Evolutionary conservation across 2,329 filamentous ascomycete species (phyloP).

Genomic region (Colletotrichum abscissum): DNA sequence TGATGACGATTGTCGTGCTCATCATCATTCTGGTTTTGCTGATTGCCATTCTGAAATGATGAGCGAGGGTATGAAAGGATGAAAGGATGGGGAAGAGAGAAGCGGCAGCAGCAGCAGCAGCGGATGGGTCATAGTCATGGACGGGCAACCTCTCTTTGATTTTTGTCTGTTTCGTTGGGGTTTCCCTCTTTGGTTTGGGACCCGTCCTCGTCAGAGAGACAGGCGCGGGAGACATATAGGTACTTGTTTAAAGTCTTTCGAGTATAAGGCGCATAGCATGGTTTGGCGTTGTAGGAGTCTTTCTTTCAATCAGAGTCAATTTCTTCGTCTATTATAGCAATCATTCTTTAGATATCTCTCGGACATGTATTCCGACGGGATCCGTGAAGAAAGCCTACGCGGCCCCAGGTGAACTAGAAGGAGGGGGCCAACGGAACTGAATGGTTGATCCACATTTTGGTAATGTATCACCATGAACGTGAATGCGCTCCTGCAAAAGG

Average conservation of each 20-base stretch:
- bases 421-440: not conserved
- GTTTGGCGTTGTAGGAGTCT: slow-evolving; percentile 30
- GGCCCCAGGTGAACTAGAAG: not conserved
- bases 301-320: not conserved
- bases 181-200: not conserved
- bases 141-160: not conserved
- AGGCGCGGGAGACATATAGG: slow-evolving; percentile 51
- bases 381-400: not conserved
- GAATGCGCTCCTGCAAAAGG: not conserved
- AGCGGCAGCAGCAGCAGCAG: not conserved
- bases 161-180: not conserved
- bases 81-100: too few relatives aligned
- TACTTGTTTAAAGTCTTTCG: slow-evolving; percentile 8
- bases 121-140: too few relatives aligned
- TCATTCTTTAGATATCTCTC: not conserved
- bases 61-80: not conserved
- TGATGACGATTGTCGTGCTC: slow-evolving; percentile 82
- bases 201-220: slow-evolving; percentile 45
- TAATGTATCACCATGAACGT: not conserved
- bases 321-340: not conserved
- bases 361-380: rapidly evolving
- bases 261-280: slow-evolving; percentile 30
- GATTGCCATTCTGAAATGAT: slow-evolving; percentile 83
- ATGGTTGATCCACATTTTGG: not conserved
- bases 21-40: slow-evolving; percentile 86